Conservation (phyloP, 2,329 filamentous ascomycete genomes). For the Sarocladiaceae sp. region DNA sequence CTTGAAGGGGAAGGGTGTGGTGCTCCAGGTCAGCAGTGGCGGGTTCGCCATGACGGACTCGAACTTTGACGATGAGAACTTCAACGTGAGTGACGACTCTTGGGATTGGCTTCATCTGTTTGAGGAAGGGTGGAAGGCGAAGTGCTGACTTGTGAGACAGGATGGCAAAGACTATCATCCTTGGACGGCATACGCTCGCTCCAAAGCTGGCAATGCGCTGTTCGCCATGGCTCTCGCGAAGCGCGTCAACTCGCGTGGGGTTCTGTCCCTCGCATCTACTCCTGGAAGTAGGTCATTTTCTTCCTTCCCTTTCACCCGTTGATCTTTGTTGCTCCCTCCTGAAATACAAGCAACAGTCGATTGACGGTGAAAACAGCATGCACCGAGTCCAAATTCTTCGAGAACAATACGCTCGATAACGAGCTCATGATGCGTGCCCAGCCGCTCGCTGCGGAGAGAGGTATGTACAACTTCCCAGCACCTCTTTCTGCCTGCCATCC, state of each 20-base stretch:
- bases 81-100: constrained; percentile 1
- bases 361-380: too few relatives aligned
- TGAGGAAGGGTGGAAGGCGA: neutral
- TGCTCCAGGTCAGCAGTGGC: constrained; percentile 22
- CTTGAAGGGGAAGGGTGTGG: constrained; percentile 14
- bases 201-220: constrained; percentile 17
- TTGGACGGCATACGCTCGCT: constrained; percentile 14
- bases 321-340: too few relatives aligned
- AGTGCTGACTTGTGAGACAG: neutral
- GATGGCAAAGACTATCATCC: constrained; percentile 10
- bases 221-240: constrained; percentile 13
- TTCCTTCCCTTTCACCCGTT: neutral
- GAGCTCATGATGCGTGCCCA: neutral
- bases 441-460: neutral
- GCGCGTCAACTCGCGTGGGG: neutral
- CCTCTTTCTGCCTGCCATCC: too few relatives aligned
- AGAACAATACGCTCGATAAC: neutral
- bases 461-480: too few relatives aligned
- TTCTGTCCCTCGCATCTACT: constrained; percentile 1
- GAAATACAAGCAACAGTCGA: too few relatives aligned
- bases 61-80: constrained; percentile 27
- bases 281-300: constrained; percentile 1
- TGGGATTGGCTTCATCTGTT: neutral
- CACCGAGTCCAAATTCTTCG: neutral
- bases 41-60: constrained; percentile 34